Conservation (phyloP, 495 filamentous ascomycete species). For the Hyphodiscus hymeniophilus region DNA sequence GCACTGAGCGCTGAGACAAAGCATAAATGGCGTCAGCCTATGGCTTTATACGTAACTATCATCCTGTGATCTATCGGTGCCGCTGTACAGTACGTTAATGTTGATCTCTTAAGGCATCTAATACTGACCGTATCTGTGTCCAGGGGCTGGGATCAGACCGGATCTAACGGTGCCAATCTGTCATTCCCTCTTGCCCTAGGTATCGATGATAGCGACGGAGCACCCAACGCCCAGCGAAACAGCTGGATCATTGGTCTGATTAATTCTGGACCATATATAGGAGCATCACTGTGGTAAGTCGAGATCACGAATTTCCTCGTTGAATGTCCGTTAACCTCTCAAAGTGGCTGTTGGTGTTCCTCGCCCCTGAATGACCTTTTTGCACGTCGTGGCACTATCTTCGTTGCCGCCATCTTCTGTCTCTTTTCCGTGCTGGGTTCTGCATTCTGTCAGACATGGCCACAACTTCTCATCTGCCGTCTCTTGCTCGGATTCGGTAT, state of each 20-base stretch:
- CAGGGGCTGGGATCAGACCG: slow-evolving; percentile 29
- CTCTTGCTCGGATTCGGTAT: slow-evolving; percentile 53
- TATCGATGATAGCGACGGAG: slow-evolving; percentile 15
- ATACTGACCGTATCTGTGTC: no score
- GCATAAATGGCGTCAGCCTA: slow-evolving; percentile 67
- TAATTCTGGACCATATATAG: slow-evolving; percentile 45
- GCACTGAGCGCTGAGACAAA: slow-evolving; percentile 51
- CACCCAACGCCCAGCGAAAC: slow-evolving; percentile 27
- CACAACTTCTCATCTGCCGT: slow-evolving; percentile 52
- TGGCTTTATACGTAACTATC: slow-evolving; percentile 60
- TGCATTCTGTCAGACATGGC: slow-evolving; percentile 56
- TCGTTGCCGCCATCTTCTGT: slow-evolving; percentile 35
- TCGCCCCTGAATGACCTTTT: slow-evolving; percentile 62
- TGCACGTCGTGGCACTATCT: slow-evolving; percentile 62
- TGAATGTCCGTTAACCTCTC: slow-evolving; percentile 18
- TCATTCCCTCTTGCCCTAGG: slow-evolving; percentile 17
- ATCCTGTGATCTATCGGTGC: slow-evolving; percentile 54
- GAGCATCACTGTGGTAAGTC: no score
- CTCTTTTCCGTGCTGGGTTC: slow-evolving; percentile 46
- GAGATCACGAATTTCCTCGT: no score
- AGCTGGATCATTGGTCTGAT: slow-evolving; percentile 53
- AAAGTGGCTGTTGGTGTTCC: slow-evolving; percentile 62
- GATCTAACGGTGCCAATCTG: slow-evolving; percentile 16
- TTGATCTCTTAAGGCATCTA: no score
- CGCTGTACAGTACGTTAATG: slow-evolving; percentile 41